A percentile compares a stretch with the other conserved stretches of the same genome.
Evolutionary conservation across 1,284 basidiomycete genomes (phyloP).

Genomic region (Sporisorium scitamineum): DNA sequence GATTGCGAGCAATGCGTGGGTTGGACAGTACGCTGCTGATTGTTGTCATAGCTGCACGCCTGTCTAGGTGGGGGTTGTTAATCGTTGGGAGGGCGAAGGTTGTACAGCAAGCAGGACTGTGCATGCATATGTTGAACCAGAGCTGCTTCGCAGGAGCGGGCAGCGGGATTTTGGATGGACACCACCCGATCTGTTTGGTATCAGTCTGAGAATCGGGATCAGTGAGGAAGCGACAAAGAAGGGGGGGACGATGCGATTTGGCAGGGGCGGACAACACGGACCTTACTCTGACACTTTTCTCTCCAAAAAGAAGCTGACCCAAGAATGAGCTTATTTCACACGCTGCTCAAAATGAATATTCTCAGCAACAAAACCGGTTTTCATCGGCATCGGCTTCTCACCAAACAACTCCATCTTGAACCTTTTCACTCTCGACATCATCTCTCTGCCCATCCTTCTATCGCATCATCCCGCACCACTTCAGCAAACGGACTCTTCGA

Average conservation of each 20-base stretch:
- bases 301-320: not conserved
- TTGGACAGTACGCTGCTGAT: no score
- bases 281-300: not conserved
- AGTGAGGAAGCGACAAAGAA: no score
- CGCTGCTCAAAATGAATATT: not conserved
- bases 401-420: not conserved
- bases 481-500: not conserved
- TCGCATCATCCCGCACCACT: not conserved
- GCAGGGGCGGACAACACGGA: conserved; percentile 1
- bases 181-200: no score
- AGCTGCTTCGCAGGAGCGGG: no score
- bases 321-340: conserved; percentile 1
- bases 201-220: not conserved
- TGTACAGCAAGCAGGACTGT: no score
- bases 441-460: not conserved
- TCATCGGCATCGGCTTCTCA: not conserved
- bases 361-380: not conserved
- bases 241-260: no score
- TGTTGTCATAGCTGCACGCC: not conserved
- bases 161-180: no score
- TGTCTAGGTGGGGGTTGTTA: not conserved
- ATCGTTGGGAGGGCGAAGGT: not conserved
- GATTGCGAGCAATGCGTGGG: not conserved
- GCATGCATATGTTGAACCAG: no score
- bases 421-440: not conserved